Evolutionary conservation across 1,139 yeast species (phyloP), one percentile per base, ranked within the genome.

Genomic region (Yamadazyma pseudoaaseri): DNA sequence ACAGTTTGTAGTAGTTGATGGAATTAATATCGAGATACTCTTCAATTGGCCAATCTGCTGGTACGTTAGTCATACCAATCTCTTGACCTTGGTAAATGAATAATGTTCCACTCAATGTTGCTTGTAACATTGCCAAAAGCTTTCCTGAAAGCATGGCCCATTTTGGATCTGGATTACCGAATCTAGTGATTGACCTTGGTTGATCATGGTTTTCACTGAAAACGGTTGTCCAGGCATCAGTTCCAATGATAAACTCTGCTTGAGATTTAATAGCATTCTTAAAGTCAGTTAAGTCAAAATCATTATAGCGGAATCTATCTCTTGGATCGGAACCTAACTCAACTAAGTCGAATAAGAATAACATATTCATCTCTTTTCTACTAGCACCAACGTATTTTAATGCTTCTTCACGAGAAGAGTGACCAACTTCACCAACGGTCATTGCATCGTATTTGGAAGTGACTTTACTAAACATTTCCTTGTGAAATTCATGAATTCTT

Each of bases 61-160:
- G 69, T 30, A 45, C 34, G 45, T 77, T 77, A 32, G 70, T 65
- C 76, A 72, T 73, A 28, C 79, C 83, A 39, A 77, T 62, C 51
- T 77, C 83, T 51, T 77, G 82, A 34, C 83, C 83, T 51, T 77
- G 81, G 53, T 76, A 76, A 25, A 77, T 54, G 55, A 66, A 78
- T 36, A 76, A 59, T n/a, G 83, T 76, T 31, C 83, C 83, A 30
- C 79, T 72, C 45, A 74, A 62, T 9, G 76, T 44, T 11, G 66
- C 43, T 44, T 68, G 67, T 47, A 76, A 57, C 34, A 73, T 44
- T 3, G 80, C 65, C 41, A 77, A 54, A 50, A 76, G 55, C 49
- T 77, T 75, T 16, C 76, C 78, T 21, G 73, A 61, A 22, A 48
- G 29, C 41, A 50, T 56, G 37, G 61, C 52, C 20, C 64, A 62